These are phyloP conservation scores for Echeveria elegans DNA, from an alignment of 164 flowering plant species.

Conservation along the genomic window DNA sequence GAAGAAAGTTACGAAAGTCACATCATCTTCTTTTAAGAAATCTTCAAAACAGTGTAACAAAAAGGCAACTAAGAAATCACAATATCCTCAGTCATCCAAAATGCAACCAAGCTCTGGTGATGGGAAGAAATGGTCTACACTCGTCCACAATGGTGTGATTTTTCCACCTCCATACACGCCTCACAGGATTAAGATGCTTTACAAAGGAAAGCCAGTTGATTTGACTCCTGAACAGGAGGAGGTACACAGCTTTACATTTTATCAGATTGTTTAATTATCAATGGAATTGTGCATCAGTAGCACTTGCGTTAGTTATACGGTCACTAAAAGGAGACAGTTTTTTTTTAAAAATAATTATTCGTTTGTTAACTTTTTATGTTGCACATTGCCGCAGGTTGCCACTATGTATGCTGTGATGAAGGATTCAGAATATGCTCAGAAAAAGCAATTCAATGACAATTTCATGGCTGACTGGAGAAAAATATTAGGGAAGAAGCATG, in stretches of 20 bases:
- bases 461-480: conserved; percentile 85
- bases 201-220: conserved; percentile 74
- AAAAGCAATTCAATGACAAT: conserved; percentile 58
- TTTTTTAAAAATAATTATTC: background rate
- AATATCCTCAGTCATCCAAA: conserved; percentile 61
- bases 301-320: background rate
- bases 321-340: background rate
- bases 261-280: too few species aligned
- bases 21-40: conserved; percentile 45
- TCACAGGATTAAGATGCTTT: conserved; percentile 88
- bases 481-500: conserved; percentile 72
- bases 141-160: conserved; percentile 92
- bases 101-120: conserved; percentile 69
- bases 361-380: background rate
- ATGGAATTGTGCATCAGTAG: background rate
- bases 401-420: conserved; percentile 98
- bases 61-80: conserved; percentile 40
- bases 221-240: conserved; percentile 93
- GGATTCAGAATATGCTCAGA: conserved; percentile 78
- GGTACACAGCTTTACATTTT: conserved; percentile 30
- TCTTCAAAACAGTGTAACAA: conserved; percentile 34
- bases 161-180: conserved; percentile 92
- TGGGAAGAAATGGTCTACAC: conserved; percentile 91
- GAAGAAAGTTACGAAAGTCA: conserved; percentile 37
- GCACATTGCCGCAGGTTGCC: conserved; percentile 59